A percentile compares a stretch with the other conserved stretches of the same genome.
These are phyloP conservation scores for Centrapalus pauciflorus DNA, from an alignment of 129 eudicot genomes.

Conservation along the genomic window DNA sequence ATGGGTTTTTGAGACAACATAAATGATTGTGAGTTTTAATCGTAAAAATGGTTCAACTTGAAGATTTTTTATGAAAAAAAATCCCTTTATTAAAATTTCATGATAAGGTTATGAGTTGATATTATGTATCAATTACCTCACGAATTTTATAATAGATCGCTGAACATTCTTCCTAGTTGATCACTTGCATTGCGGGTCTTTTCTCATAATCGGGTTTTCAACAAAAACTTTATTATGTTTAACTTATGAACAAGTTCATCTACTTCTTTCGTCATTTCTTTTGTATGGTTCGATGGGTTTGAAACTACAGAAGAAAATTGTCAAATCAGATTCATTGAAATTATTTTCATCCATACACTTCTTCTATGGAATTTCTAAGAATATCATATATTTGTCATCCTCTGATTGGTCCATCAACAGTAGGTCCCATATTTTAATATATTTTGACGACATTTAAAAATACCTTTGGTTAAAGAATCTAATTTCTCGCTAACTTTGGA, in stretches of 20 bases:
- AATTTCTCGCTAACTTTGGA: conserved; percentile 23
- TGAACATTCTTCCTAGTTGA: no score
- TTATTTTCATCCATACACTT: not conserved
- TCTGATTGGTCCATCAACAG: conserved; percentile 1
- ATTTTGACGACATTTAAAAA: not conserved
- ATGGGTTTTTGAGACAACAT: no score
- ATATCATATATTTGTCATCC: not conserved
- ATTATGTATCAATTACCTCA: no score
- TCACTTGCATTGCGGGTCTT: not conserved
- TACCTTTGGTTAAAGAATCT: not conserved
- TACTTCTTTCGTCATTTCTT: not conserved
- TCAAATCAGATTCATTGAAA: not conserved
- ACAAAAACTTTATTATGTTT: not conserved
- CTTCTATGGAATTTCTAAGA: conserved; percentile 1
- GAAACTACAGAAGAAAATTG: not conserved
- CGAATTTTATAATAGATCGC: not conserved
- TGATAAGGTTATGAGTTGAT: no score
- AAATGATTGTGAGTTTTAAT: no score
- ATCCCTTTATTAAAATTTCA: not conserved
- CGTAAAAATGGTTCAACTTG: not conserved
- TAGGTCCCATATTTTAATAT: conserved; percentile 9
- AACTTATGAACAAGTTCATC: not conserved
- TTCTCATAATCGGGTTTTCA: not conserved
- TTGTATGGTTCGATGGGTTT: not conserved
- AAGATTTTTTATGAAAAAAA: not conserved